Base-by-base conservation (phyloP, 768 basidiomycete species). In the Rhodosporidiobolus sp. region DNA sequence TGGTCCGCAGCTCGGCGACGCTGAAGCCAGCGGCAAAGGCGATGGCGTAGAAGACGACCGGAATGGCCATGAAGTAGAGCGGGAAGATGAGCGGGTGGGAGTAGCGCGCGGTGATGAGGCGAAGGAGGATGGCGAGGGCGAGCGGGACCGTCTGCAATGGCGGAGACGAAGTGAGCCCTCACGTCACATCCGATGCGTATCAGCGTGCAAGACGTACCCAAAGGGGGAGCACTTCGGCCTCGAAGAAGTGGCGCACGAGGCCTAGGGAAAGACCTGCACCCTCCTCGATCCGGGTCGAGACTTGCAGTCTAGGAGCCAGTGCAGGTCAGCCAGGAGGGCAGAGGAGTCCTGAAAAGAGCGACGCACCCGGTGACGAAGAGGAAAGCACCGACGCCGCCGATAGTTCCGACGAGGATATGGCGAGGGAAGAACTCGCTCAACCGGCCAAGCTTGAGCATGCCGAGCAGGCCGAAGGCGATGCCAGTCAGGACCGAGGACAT, bases 381-480 rank as follows among this genome's bases (percentile, higher is more conserved):
- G 81, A 98, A 99, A 16, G 89, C 87, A 24, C 95, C 95, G 45
- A 98, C 92, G n/a, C 95, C 94, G 17, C 94, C 94, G 52, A 97
- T 97, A 77, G 83, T 83, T 0, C 94, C 94, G n/a, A 99, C 91
- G 38, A 97, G 86, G 78, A 97, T 96, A 78, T 96, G 94, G 22
- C 95, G 85, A 26, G 95, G 95, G 82, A 98, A 97, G 82, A 98
- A 98, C 1, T 94, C 94, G 48, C 96, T 89, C 16, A 98, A 82
- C 11, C 87, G 85, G 4, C 95, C 95, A 20, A 97, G 85, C 56
- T 87, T 84, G 28, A 94, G 79, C 28, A 89, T 89, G 88, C 76
- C 48, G 58, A 74, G 50, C 12, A 7, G 43, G 49, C 72, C 70
- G 59, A 65, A 77, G 30, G 68, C 73, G 56, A 67, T 35, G n/a